Evolutionary conservation across 2,329 filamentous ascomycete genomes (phyloP).

Genomic region (Penicillium sp.): DNA sequence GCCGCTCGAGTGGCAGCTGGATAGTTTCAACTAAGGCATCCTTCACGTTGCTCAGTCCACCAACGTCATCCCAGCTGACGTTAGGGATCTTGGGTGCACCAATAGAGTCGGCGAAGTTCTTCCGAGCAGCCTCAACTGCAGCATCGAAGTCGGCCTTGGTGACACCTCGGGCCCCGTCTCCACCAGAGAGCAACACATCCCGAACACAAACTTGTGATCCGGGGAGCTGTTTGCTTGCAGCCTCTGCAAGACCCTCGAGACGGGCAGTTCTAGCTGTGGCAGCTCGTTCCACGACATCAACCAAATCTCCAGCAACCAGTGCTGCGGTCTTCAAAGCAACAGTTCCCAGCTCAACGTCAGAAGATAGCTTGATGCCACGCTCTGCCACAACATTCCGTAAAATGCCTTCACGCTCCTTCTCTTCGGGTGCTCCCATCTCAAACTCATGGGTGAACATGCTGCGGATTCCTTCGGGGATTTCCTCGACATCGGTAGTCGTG

Average conservation of each 20-base stretch:
- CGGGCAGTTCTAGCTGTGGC: slow-evolving; percentile 73
- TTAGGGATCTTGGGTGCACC: slow-evolving; percentile 98
- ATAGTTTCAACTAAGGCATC: slow-evolving; percentile 97
- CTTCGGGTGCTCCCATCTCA: slow-evolving; percentile 89
- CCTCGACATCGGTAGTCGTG: slow-evolving; percentile 92
- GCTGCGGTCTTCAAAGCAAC: slow-evolving; percentile 95
- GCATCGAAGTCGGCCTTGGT: slow-evolving; percentile 82
- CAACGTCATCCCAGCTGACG: slow-evolving; percentile 94
- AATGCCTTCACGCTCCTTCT: slow-evolving; percentile 86
- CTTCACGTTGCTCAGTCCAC: slow-evolving; percentile 89
- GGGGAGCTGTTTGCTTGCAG: slow-evolving; percentile 28
- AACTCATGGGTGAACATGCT: slow-evolving; percentile 94
- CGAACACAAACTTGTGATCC: slow-evolving; percentile 60
- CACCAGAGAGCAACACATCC: slow-evolving; percentile 87
- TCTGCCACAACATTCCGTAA: slow-evolving; percentile 75
- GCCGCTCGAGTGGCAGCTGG: slow-evolving; percentile 84
- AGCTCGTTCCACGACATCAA: slow-evolving; percentile 91
- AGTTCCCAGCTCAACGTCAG: slow-evolving; percentile 77
- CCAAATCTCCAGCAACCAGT: slow-evolving; percentile 87
- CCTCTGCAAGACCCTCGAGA: slow-evolving; percentile 67
- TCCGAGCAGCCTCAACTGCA: slow-evolving; percentile 92
- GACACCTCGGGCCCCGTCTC: slow-evolving; percentile 73
- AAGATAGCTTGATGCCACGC: slow-evolving; percentile 72
- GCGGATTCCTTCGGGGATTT: slow-evolving; percentile 85
- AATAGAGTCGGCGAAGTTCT: slow-evolving; percentile 97